Evolutionary conservation across 2,329 filamentous ascomycete species (phyloP), one percentile per base, ranked within the genome.

Genomic region (Cyclaneusma minus): DNA sequence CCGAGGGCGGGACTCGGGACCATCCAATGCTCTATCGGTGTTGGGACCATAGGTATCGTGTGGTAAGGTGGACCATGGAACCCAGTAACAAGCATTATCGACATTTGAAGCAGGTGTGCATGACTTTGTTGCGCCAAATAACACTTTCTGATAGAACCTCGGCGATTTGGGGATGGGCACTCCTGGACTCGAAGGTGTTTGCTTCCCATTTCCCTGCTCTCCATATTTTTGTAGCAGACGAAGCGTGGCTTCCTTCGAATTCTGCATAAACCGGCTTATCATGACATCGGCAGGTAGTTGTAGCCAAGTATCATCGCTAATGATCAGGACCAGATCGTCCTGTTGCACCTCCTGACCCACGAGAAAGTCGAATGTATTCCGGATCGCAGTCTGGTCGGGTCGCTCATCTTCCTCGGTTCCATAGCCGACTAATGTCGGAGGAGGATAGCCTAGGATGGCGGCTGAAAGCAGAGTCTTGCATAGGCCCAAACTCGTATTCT

Each of bases 391-490:
- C 7, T 28, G 12, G 7, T 29, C 28, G 6, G 29, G 25, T 5
- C 21, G 22, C 5, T 28, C 16, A 13, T 27, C 22, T 5, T 31
- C 29, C 13, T 20, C 25, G 2, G 25, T 26, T 8, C 22, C 38
- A 39, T 60, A 60, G 24, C 57, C 56, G 33, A 70, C 49, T 16
- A 68, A 41, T 1, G 61, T 67, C 5, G 67, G 62, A 9, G 65
- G 59, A 7, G 68, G 68, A 28, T 69, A 73, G 32, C 63, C 57
- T 20, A 70, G 49, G n/a, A 70, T 53, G 45, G 67, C 64, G 2
- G 64, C 58, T 2, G 65, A 68, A 8, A 68, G 48, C 8, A 69
- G 40, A 2, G 64, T 61, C 36, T 64, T 64, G 51, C 68, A 73
- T 21, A 71, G 54, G n/a, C 58, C 53, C 7, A 20, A 11, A 7